These are phyloP conservation scores for Phytophthora sansomeana DNA, from an alignment of 352 stramenopile genomes.

Conservation along the genomic window DNA sequence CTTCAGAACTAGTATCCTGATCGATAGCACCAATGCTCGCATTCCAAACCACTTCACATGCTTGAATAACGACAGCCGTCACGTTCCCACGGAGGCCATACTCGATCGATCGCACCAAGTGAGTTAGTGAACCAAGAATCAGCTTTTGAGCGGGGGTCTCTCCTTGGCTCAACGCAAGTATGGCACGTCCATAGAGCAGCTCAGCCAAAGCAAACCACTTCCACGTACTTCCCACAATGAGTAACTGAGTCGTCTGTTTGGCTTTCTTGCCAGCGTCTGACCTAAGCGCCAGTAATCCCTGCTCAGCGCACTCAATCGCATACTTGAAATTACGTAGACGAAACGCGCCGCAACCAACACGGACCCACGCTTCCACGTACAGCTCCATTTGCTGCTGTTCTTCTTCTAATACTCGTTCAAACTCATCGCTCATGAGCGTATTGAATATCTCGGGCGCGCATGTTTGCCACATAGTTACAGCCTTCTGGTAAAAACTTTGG, in stretches of 20 bases:
- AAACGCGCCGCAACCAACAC: conserved; percentile 67
- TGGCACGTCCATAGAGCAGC: conserved; percentile 57
- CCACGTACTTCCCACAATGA: conserved; percentile 47
- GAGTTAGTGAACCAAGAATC: conserved; percentile 56
- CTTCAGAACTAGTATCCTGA: conserved; percentile 18
- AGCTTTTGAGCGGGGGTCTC: conserved; percentile 56
- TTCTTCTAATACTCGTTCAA: conserved; percentile 48
- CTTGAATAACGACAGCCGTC: conserved; percentile 45
- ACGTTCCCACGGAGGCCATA: conserved; percentile 41
- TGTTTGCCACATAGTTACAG: conserved; percentile 56
- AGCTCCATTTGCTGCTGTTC: conserved; percentile 69
- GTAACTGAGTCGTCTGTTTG: conserved; percentile 19
- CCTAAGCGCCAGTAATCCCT: conserved; percentile 43
- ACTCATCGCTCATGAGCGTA: conserved; percentile 29
- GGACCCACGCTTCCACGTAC: conserved; percentile 77
- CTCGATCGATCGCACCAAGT: conserved; percentile 60
- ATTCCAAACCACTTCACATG: conserved; percentile 86
- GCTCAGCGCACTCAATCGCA: conserved; percentile 62
- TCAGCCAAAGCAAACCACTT: conserved; percentile 80
- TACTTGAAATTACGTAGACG: conserved; percentile 55
- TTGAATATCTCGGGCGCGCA: conserved; percentile 44
- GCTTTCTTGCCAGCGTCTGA: conserved; percentile 15
- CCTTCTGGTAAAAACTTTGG: conserved; percentile 64
- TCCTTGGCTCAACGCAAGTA: conserved; percentile 56
- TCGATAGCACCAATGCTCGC: conserved; percentile 49